phyloP scores from a whole-genome alignment of 2,329 filamentous ascomycete genomes.

The Albophoma yamanashiensis region DNA sequence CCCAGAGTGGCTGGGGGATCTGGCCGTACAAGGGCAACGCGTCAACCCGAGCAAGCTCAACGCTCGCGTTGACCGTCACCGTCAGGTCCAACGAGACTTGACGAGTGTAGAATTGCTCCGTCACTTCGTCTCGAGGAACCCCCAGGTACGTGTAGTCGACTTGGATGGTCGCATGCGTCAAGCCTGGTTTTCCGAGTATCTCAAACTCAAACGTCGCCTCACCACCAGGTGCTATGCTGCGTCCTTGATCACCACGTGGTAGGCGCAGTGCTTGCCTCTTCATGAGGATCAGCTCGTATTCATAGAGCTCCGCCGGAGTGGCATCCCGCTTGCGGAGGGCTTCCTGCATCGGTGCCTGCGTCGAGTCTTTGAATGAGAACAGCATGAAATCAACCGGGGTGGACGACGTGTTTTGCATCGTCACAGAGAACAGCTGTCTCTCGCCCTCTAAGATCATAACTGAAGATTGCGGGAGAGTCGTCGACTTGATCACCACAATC shows the following conservation, averaged over 20 bases:
- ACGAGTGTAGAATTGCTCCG: constrained; percentile 70
- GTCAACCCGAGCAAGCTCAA: constrained; percentile 74
- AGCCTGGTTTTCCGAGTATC: constrained; percentile 73
- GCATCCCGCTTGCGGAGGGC: constrained; percentile 69
- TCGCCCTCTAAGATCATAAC: constrained; percentile 93
- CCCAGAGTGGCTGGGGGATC: constrained; percentile 53
- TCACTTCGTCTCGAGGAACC: constrained; percentile 53
- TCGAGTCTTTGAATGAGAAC: constrained; percentile 85
- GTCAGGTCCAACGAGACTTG: constrained; percentile 72
- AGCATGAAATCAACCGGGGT: constrained; percentile 75
- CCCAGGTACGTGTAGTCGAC: constrained; percentile 83
- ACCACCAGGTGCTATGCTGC: constrained; percentile 55
- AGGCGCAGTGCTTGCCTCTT: constrained; percentile 59
- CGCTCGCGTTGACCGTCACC: constrained; percentile 83
- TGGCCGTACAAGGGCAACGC: constrained; percentile 60
- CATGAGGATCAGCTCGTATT: constrained; percentile 71
- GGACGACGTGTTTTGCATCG: constrained; percentile 66
- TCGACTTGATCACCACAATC: constrained; percentile 61
- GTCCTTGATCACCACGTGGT: constrained; percentile 38
- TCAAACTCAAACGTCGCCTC: constrained; percentile 70
- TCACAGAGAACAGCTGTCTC: constrained; percentile 64
- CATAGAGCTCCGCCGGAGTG: constrained; percentile 69
- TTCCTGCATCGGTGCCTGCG: constrained; percentile 63
- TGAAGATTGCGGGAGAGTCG: constrained; percentile 71
- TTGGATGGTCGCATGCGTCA: constrained; percentile 69